phyloP scores from a whole-genome alignment of 306 rosid genomes.

The Bauhinia variegata region DNA sequence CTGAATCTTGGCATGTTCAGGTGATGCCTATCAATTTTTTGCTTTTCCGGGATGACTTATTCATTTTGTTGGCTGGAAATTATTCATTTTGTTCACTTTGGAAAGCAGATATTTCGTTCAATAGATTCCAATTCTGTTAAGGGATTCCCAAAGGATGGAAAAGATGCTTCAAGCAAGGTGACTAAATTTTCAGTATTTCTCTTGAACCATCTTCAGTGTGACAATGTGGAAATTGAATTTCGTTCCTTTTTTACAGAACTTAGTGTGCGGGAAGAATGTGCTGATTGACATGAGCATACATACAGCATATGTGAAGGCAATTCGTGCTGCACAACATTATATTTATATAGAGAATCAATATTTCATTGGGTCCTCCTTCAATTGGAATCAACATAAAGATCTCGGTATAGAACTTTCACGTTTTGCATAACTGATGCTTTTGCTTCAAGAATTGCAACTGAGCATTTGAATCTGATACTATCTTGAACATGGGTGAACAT shows the following conservation, averaged over 20 bases:
- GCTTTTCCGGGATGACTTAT: conserved; percentile 18
- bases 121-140: conserved; percentile 91
- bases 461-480: not conserved
- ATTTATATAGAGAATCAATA: conserved; percentile 95
- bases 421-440: conserved; percentile 26
- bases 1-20: conserved; percentile 96
- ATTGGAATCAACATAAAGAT: conserved; percentile 78
- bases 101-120: conserved; percentile 86
- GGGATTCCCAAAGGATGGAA: conserved; percentile 85
- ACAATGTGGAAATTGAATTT: conserved; percentile 34
- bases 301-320: conserved; percentile 90
- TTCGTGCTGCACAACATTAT: conserved; percentile 93
- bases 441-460: conserved; percentile 21
- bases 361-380: conserved; percentile 91
- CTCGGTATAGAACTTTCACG: conserved; percentile 55
- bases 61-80: not conserved
- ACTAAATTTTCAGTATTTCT: conserved; percentile 31
- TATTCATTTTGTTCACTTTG: conserved; percentile 31
- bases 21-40: conserved; percentile 41
- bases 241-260: conserved; percentile 60
- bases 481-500: conserved; percentile 9
- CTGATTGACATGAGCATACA: conserved; percentile 99
- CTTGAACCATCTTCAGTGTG: conserved; percentile 11
- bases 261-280: conserved; percentile 92
- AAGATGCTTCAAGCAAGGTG: conserved; percentile 74